These are phyloP conservation scores for Suillus luteus DNA, from an alignment of 768 basidiomycete species.

Conservation along the genomic window DNA sequence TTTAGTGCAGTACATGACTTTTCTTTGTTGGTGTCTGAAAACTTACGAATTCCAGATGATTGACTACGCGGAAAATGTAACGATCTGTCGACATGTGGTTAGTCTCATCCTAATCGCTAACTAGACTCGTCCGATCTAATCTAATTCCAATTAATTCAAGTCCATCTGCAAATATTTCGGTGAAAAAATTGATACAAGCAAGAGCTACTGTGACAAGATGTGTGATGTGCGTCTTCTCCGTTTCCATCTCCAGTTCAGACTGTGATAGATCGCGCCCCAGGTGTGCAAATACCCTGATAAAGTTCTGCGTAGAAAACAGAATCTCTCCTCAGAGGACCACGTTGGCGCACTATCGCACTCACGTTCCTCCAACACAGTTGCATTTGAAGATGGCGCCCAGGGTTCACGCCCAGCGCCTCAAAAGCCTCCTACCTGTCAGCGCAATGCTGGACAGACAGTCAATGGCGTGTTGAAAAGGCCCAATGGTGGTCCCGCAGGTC, in stretches of 20 bases:
- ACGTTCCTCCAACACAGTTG: neutral
- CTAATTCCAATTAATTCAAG: slow-evolving; percentile 35
- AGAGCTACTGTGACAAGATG: slow-evolving; percentile 69
- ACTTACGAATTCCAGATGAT: slow-evolving; percentile 37
- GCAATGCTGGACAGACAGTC: slow-evolving; percentile 7
- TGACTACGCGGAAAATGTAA: slow-evolving; percentile 58
- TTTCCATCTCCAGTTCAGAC: neutral
- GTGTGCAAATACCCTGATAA: slow-evolving; percentile 81
- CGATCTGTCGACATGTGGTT: slow-evolving; percentile 73
- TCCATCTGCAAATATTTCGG: slow-evolving; percentile 82
- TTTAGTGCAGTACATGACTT: slow-evolving; percentile 52
- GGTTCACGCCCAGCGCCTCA: neutral
- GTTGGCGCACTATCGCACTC: slow-evolving; percentile 27
- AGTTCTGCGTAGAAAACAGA: slow-evolving; percentile 47
- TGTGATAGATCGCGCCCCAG: slow-evolving; percentile 37
- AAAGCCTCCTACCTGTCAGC: neutral
- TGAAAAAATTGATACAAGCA: slow-evolving; percentile 56
- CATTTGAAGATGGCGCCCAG: neutral
- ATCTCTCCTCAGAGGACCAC: slow-evolving; percentile 47
- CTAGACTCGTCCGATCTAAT: neutral
- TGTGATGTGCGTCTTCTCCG: slow-evolving; percentile 63
- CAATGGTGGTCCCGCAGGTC: slow-evolving; percentile 14
- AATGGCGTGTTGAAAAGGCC: slow-evolving; percentile 27
- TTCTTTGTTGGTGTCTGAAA: slow-evolving; percentile 24
- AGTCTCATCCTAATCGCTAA: slow-evolving; percentile 24